A percentile compares a stretch with the other conserved stretches of the same genome.
phyloP scores from a whole-genome alignment of 208 protist species.

The Wallacemonas sp. region DNA sequence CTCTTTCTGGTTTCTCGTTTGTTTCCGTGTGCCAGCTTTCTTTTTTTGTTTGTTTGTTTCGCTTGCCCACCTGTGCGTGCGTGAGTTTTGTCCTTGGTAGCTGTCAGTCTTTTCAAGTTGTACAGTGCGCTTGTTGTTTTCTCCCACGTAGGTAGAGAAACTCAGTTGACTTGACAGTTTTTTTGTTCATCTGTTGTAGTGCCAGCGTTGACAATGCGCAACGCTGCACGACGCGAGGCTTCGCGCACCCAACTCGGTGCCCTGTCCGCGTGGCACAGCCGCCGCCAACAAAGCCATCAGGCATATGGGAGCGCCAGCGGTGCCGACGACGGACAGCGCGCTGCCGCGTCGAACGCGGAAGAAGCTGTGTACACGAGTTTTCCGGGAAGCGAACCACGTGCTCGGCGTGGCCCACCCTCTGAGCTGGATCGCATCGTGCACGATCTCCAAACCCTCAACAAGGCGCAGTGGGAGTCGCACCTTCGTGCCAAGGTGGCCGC shows the following conservation, averaged over 20 bases:
- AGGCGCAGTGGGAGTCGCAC: conserved; percentile 8
- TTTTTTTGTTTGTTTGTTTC: too few species aligned
- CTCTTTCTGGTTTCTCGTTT: too few species aligned
- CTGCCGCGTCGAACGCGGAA: too few species aligned
- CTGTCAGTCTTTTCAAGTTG: too few species aligned
- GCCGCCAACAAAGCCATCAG: neutral
- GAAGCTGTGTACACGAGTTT: conserved; percentile 1
- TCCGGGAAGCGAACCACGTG: neutral
- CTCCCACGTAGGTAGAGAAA: too few species aligned
- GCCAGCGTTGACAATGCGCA: conserved; percentile 6
- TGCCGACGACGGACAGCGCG: neutral
- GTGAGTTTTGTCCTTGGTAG: too few species aligned
- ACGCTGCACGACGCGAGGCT: neutral
- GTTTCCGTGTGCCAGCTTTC: too few species aligned
- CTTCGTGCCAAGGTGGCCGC: conserved; percentile 6
- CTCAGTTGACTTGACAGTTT: too few species aligned
- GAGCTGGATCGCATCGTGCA: conserved; percentile 9
- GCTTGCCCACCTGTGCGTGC: too few species aligned
- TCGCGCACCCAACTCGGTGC: neutral
- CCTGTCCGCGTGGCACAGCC: neutral
- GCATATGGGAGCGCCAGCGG: neutral
- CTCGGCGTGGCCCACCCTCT: conserved; percentile 3
- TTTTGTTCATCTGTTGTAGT: too few species aligned
- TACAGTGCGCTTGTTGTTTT: too few species aligned
- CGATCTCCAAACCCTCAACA: conserved; percentile 4